These are phyloP conservation scores for Podospora sp. DNA, from an alignment of 495 filamentous ascomycete genomes.

Conservation along the genomic window DNA sequence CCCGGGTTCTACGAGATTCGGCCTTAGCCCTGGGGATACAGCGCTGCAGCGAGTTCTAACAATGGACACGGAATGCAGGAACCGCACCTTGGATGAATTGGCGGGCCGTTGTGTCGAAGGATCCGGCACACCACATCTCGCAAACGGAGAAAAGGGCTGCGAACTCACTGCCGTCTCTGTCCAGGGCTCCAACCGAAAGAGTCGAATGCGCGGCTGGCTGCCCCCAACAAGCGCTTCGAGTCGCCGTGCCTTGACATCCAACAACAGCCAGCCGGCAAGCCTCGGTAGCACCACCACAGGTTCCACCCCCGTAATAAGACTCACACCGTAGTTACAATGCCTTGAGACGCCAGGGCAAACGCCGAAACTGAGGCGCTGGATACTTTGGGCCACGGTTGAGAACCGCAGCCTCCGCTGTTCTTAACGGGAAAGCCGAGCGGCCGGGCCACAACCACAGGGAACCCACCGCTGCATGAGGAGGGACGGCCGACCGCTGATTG, in stretches of 20 bases:
- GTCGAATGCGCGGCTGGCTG: not conserved
- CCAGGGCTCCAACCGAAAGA: not conserved
- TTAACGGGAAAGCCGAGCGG: not conserved
- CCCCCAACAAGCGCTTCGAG: not conserved
- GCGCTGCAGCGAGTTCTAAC: not conserved
- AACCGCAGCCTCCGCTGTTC: not conserved
- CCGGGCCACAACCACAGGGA: not conserved
- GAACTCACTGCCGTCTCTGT: not conserved
- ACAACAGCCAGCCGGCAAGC: no score
- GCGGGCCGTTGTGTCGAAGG: slow-evolving; percentile 2
- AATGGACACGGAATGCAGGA: slow-evolving; percentile 5
- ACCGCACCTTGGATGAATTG: slow-evolving; percentile 9
- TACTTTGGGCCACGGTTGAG: no score
- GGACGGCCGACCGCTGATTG: not conserved
- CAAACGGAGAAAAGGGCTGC: not conserved
- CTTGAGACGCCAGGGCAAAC: not conserved
- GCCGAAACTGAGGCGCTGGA: not conserved
- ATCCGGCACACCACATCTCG: slow-evolving; percentile 10
- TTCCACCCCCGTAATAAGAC: not conserved
- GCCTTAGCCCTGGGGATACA: not conserved
- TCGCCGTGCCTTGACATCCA: not conserved
- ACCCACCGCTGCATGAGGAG: not conserved
- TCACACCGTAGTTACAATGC: not conserved
- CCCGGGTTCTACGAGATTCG: not conserved
- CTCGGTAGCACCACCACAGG: not conserved